Conservation (phyloP, 208 protist species). For the Wallacemonas sp. region DNA sequence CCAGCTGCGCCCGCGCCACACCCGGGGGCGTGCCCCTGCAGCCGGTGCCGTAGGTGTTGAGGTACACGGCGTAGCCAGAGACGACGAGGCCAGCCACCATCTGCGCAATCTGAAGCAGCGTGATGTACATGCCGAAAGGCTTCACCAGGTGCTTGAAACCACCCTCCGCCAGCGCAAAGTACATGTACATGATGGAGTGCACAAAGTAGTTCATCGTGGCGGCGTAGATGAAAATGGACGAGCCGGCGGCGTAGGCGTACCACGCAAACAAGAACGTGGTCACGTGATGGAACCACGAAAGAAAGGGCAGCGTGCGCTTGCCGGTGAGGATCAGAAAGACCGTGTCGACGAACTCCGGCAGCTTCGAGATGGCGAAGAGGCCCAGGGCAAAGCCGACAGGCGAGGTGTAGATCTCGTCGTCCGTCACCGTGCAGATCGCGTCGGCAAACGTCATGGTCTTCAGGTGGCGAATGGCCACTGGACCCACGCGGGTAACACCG, state of each 20-base stretch:
- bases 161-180: constrained; percentile 86
- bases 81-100: constrained; percentile 92
- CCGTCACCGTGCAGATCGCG: constrained; percentile 67
- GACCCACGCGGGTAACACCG: constrained; percentile 59
- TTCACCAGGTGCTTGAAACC: constrained; percentile 71
- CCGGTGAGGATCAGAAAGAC: constrained; percentile 77
- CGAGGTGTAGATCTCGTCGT: constrained; percentile 61
- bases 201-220: constrained; percentile 94
- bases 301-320: constrained; percentile 73
- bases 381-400: constrained; percentile 74
- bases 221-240: constrained; percentile 59
- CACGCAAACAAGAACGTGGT: constrained; percentile 91
- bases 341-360: constrained; percentile 88
- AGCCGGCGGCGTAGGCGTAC: constrained; percentile 69
- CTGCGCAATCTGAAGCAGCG: constrained; percentile 88
- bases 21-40: constrained; percentile 50
- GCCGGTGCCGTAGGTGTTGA: constrained; percentile 22
- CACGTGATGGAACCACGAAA: constrained; percentile 93
- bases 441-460: constrained; percentile 23
- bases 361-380: constrained; percentile 82
- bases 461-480: constrained; percentile 30
- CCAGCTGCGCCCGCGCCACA: constrained; percentile 49
- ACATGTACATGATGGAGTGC: constrained; percentile 96
- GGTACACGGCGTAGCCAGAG: constrained; percentile 53
- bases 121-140: constrained; percentile 88